Evolutionary conservation across 2,329 filamentous ascomycete genomes (phyloP).

Genomic region (Mycosphaerella sp.): DNA sequence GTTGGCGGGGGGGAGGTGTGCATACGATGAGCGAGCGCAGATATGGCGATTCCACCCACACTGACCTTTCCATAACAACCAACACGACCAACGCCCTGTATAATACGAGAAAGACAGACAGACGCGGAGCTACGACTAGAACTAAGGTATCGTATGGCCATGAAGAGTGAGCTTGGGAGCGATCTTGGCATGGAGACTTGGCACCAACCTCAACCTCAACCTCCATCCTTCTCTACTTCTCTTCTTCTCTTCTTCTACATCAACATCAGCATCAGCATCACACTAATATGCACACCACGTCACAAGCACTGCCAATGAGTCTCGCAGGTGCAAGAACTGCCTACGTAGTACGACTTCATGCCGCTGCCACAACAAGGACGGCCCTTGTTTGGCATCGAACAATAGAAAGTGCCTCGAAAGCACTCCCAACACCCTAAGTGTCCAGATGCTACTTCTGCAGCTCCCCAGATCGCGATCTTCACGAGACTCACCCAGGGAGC

Average conservation of each 20-base stretch:
- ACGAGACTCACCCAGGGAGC: no score
- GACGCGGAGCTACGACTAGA: not conserved
- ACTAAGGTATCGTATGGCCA: not conserved
- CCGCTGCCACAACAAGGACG: no score
- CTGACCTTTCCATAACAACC: constrained; percentile 2
- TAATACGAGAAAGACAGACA: constrained; percentile 3
- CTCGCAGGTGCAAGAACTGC: not conserved
- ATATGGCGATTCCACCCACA: constrained; percentile 43
- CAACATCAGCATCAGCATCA: not conserved
- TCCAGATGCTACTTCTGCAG: no score
- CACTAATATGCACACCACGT: not conserved
- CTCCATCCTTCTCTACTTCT: not conserved
- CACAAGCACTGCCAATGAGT: not conserved
- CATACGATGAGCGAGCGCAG: constrained; percentile 44
- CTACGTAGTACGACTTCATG: not conserved
- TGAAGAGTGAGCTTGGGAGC: not conserved
- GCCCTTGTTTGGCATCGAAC: no score
- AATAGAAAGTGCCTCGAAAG: no score
- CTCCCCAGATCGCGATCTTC: no score
- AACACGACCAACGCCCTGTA: not conserved
- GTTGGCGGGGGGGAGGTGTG: not conserved
- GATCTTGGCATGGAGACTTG: not conserved
- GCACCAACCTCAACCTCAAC: not conserved
- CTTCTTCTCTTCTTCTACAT: not conserved
- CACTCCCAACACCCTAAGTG: no score